These are phyloP conservation scores for Jamesozyma rosinii DNA, from an alignment of 805 yeast species.

Conservation along the genomic window DNA sequence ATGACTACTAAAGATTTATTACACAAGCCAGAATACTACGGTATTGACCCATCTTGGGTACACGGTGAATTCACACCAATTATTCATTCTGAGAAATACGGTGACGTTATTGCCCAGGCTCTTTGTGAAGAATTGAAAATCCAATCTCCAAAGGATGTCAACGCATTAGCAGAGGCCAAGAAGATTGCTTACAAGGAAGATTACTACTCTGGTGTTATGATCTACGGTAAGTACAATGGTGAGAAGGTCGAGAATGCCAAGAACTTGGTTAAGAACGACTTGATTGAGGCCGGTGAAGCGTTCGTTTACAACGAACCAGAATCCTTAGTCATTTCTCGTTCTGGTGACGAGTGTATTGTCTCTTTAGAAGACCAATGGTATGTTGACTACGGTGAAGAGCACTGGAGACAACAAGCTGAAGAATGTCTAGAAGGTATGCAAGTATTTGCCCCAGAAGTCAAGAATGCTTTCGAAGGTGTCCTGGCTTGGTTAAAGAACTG, in stretches of 20 bases:
- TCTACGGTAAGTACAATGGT: constrained; percentile 75
- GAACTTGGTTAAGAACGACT: constrained; percentile 72
- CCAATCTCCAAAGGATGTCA: constrained; percentile 86
- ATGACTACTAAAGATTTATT: constrained; percentile 76
- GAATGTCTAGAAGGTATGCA: constrained; percentile 72
- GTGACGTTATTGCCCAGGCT: constrained; percentile 77
- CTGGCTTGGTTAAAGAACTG: constrained; percentile 95
- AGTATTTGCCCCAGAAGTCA: constrained; percentile 72
- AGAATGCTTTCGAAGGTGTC: constrained; percentile 87
- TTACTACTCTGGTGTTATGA: constrained; percentile 79
- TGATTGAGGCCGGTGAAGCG: constrained; percentile 69
- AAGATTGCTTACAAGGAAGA: constrained; percentile 95
- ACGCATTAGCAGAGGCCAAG: constrained; percentile 82
- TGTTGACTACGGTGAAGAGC: constrained; percentile 90
- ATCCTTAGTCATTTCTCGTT: constrained; percentile 77
- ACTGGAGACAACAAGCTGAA: constrained; percentile 74
- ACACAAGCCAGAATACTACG: constrained; percentile 85
- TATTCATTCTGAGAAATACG: constrained; percentile 74
- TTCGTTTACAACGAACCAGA: constrained; percentile 94
- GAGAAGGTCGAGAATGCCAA: constrained; percentile 87
- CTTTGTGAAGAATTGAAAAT: constrained; percentile 82
- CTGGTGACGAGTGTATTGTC: constrained; percentile 94
- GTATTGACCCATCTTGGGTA: constrained; percentile 82
- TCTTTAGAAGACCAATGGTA: constrained; percentile 98
- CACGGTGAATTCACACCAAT: constrained; percentile 60